Conservation (phyloP, 768 basidiomycete species). For the Lactifluus piperatus region DNA sequence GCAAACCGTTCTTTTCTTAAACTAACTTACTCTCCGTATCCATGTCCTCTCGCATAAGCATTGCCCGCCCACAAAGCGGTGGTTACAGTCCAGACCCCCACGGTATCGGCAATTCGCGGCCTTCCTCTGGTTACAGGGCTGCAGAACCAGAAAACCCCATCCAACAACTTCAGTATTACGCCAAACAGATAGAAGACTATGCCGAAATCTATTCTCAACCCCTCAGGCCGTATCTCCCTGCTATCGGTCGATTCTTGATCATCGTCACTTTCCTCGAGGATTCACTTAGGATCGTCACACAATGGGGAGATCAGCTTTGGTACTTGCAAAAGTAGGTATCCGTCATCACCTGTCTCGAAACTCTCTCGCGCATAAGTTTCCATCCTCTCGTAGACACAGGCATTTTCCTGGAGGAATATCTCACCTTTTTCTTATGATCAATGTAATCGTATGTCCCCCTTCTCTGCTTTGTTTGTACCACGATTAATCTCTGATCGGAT, state of each 20-base stretch:
- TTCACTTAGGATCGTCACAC: slow-evolving; percentile 84
- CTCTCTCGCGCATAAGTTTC: neutral
- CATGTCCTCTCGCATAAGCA: slow-evolving; percentile 79
- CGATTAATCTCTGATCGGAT: neutral
- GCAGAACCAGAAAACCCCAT: slow-evolving; percentile 77
- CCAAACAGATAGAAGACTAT: slow-evolving; percentile 79
- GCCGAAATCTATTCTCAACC: slow-evolving; percentile 92
- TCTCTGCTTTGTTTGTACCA: neutral
- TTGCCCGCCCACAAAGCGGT: slow-evolving; percentile 54
- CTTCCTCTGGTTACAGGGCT: slow-evolving; percentile 63
- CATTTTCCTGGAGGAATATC: slow-evolving; percentile 94
- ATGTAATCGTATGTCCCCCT: slow-evolving; percentile 70
- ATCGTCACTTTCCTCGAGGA: slow-evolving; percentile 99
- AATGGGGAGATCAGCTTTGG: slow-evolving; percentile 98
- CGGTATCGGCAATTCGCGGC: slow-evolving; percentile 65
- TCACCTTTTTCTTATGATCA: slow-evolving; percentile 84
- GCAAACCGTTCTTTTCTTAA: neutral
- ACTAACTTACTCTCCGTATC: neutral
- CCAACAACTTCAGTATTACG: slow-evolving; percentile 63
- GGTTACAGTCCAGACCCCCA: slow-evolving; percentile 65
- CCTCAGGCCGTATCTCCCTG: slow-evolving; percentile 86
- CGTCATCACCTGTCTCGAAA: slow-evolving; percentile 11
- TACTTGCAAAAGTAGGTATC: slow-evolving; percentile 83
- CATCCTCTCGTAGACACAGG: slow-evolving; percentile 57
- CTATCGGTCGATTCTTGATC: slow-evolving; percentile 92